A percentile compares a stretch with the other conserved stretches of the same genome.
Conservation (phyloP, 805 yeast species). For the Wickerhamomyces silvicola region DNA sequence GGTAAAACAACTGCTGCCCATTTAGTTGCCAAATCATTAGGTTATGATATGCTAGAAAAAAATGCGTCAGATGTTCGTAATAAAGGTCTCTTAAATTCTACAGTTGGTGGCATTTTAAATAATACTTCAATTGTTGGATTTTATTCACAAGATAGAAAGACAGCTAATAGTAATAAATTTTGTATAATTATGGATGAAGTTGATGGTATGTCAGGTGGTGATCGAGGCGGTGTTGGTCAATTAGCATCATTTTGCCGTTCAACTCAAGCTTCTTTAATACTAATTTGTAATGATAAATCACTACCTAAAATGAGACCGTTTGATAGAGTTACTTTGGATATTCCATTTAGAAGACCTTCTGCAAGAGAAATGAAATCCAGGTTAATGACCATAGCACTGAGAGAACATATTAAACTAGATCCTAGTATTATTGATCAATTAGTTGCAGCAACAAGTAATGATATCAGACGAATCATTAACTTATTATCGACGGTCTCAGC, state of each 20-base stretch:
- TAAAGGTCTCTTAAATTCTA: slow-evolving; percentile 63
- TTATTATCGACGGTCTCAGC: slow-evolving; percentile 77
- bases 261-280: slow-evolving; percentile 83
- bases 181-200: slow-evolving; percentile 97
- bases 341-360: slow-evolving; percentile 85
- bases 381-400: slow-evolving; percentile 80
- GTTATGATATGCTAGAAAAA: slow-evolving; percentile 69
- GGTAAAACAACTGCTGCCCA: slow-evolving; percentile 84
- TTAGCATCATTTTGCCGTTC: slow-evolving; percentile 79
- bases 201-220: slow-evolving; percentile 99
- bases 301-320: slow-evolving; percentile 95
- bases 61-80: slow-evolving; percentile 90
- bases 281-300: slow-evolving; percentile 89
- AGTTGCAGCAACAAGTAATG: slow-evolving; percentile 80
- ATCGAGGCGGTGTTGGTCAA: slow-evolving; percentile 97
- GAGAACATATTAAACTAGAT: slow-evolving; percentile 78
- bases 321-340: slow-evolving; percentile 71
- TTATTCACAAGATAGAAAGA: slow-evolving; percentile 37
- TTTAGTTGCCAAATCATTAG: slow-evolving; percentile 59
- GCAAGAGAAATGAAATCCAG: slow-evolving; percentile 77
- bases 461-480: slow-evolving; percentile 91
- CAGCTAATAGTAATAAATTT: slow-evolving; percentile 46
- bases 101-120: slow-evolving; percentile 63
- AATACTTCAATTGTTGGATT: slow-evolving; percentile 82
- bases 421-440: slow-evolving; percentile 77